Evolutionary conservation across 257 asterid genomes (phyloP), one percentile per base, ranked within the genome.

Genomic region (Linderniella brevidens): DNA sequence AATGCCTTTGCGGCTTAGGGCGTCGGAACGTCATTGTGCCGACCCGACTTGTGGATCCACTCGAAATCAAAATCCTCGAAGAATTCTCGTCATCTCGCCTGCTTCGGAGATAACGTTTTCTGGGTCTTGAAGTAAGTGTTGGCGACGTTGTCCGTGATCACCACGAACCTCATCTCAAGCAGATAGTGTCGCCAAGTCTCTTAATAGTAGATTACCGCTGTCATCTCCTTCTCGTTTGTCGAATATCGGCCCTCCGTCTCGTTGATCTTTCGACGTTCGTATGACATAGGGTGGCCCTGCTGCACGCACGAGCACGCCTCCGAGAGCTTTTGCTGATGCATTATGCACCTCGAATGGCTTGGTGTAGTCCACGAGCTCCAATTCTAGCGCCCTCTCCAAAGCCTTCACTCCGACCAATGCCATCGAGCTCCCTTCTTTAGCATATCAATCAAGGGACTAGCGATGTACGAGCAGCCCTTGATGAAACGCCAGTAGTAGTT

Each of bases 61-160:
- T 35, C 19, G n/a, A 64, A 63, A 11, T 47, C 35, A 11, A 29
- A 52, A 12, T 63, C 39, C 0, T 29, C 29, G 3, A 63, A 3
- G 8, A 46, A 63, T 0, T 46, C 36, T 0, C 44, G 32, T 59
- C 45, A 63, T 0, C 39, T 4, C 0, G 56, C 53, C 4, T 48
- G 47, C 13, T 59, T 54, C 0, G 37, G 54, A 8, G 48, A 2
- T 6, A 25, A 25, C 32, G 3, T n/a, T 7, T 20, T 36, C 9
- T 49, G 38, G 0, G 43, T 42, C 7, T 11, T 9, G 9, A 53
- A 43, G 5, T 54, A 32, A 1, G 18, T 54, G 32, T 25, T 25
- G 32, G 17, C 19, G 0, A 54, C 43, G 17, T 54, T 54, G 1
- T 54, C 36, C 0, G 19, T 43, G 4, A 16, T 7, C 0, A 42